Evolutionary conservation across 2,329 filamentous ascomycete genomes (phyloP), one percentile per base, ranked within the genome.

Genomic region (Sphaerostilbella broomeana): DNA sequence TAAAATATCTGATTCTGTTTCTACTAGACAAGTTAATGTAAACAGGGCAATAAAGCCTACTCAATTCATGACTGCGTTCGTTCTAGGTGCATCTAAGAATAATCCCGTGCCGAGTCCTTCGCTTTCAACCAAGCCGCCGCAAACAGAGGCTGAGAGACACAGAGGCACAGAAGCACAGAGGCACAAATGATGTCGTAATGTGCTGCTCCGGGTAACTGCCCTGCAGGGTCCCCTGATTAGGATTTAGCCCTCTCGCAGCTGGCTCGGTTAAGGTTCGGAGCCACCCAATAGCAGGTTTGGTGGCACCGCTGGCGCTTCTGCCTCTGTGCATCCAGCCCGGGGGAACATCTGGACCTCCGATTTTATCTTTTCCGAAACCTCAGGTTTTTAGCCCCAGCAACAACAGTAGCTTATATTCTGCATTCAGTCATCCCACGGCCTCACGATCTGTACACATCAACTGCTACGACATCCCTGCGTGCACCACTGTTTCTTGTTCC

Each of bases 171-270:
- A n/a, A n/a, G n/a, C n/a, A n/a, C n/a, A n/a, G n/a, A n/a, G n/a
- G n/a, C n/a, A n/a, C n/a, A n/a, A n/a, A n/a, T n/a, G n/a, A 40
- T 40, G 38, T 40, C 38, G 27, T 41, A 35, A 41, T 41, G 33
- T 26, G 19, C n/a, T 30, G 21, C 26, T 25, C 27, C 19, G 17
- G 24, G 25, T 18, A 26, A 26, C 20, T 25, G 39, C 34, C 18
- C 28, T 15, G 24, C 35, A 21, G 26, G 35, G 15, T 34, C 30
- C 43, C 47, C 44, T 33, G 42, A 43, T 56, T 60, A 56, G 56
- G 57, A 55, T 58, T 49, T 53, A 61, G 58, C 58, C 58, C 58
- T 61, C 47, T 44, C 46, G 42, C 38, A 47, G 46, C 43, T 39
- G 43, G 15, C 28, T 35, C 56, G 58, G 56, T 35, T 60, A 58